Base-by-base conservation (phyloP, 2,329 filamentous ascomycete genomes). In the Madurella fahalii region DNA sequence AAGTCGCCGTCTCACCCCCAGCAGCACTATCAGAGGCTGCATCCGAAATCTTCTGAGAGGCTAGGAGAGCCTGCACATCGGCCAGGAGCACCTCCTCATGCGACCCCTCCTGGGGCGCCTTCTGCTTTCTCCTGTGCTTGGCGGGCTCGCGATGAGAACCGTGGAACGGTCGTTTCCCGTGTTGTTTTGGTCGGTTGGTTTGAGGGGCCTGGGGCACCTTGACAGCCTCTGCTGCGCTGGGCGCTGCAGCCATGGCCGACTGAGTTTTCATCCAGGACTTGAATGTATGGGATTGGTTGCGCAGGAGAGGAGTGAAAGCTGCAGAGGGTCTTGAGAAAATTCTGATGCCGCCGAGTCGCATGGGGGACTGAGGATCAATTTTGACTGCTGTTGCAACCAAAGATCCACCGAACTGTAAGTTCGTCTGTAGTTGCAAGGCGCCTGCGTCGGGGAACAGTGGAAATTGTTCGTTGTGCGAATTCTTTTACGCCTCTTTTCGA, bases 31-130 rank as follows among this genome's bases (percentile, higher is more conserved):
- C 47, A 2, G 56, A 56, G 5, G 63, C 61, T 1, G 67, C 66
- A 17, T 66, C 63, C 5, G 66, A 37, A 54, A 61, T 63, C 54
- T 68, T 72, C 32, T 79, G 70, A 42, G 71, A 74, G 47, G 69
- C 74, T 44, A 82, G 70, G 20, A 86, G 69, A 3, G 75, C 74
- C 49, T 82, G 73, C 45, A 90, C 77, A 65, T 90, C 87, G 47
- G 77, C 70, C 47, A 79, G 73, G 44, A 90, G 74, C 45, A 90
- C 82, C 65, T 90, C 84, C 57, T 90, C 86, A 17, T 76, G 75
- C 0, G 83, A 82, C 9, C 83, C 85, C 58, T 81, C 80, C 41
- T 80, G 80, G 58, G 79, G 59, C 1, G 69, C 61, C 60, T 73
- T 85, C 58, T 77, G 77, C 64, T 82, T 79, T 53, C 81, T 83